Evolutionary conservation across 495 filamentous ascomycete species (phyloP), one percentile per base, ranked within the genome.

Genomic region (Lophiostoma macrostomum): DNA sequence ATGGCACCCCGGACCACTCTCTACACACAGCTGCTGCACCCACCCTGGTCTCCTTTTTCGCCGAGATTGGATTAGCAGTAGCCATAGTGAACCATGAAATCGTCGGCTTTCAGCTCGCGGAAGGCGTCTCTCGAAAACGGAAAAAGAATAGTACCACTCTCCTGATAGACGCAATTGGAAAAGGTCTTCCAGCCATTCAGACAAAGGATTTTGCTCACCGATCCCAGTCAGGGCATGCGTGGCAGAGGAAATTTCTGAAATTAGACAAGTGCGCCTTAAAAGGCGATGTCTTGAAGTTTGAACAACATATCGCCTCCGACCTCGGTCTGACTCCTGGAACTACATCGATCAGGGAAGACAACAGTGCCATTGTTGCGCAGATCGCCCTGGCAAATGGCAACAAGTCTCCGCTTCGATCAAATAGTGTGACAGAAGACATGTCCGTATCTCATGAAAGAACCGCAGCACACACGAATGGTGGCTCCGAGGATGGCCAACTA

Each of bases 201-300:
- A n/a, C n/a, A n/a, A n/a, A n/a, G n/a, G n/a, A n/a, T n/a, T n/a
- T n/a, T n/a, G n/a, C n/a, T n/a, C n/a, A n/a, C n/a, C n/a, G n/a
- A n/a, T n/a, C n/a, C n/a, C 72, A 28, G 69, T 22, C 64, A 27
- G 69, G 48, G 49, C 30, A 48, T 29, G 32, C 38, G 3, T 55
- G 49, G 54, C 30, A 50, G 46, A 36, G 27, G 18, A 47, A 39
- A 23, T 22, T 50, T 8, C 12, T 38, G 1, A 55, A 55, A 10
- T 72, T 82, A 6, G 75, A 84, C 50, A 58, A 70, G 34, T 69
- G 73, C 23, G 65, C 77, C 0, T 58, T 61, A 2, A 50, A 70
- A 4, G 67, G 73, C 3, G 69, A 85, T 19, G 50, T 76, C 3
- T 58, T 40, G 5, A 71, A 63, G 0, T 84, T 86, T 50, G 84